Evolutionary conservation across 352 stramenopile species (phyloP).

Genomic region (Phytopythium cucurbitacearum): DNA sequence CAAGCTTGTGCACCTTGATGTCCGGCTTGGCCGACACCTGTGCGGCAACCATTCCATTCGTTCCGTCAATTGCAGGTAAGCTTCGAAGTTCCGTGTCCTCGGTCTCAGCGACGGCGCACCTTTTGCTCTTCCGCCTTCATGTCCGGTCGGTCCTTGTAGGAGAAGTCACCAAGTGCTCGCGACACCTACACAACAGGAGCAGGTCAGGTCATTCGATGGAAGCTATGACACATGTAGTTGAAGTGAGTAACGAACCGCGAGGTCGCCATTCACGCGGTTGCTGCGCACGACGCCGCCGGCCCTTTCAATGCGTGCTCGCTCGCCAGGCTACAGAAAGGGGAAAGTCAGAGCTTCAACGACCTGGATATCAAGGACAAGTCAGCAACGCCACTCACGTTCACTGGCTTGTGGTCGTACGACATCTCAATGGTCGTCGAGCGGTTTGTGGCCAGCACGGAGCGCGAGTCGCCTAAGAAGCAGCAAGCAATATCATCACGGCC

Average conservation of each 20-base stretch:
- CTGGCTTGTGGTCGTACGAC: slow-evolving; percentile 91
- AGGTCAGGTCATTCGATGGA: slow-evolving; percentile 9
- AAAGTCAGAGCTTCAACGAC: neutral
- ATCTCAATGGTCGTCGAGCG: slow-evolving; percentile 53
- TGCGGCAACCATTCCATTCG: too few species aligned
- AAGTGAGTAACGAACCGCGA: slow-evolving; percentile 46
- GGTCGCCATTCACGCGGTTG: slow-evolving; percentile 81
- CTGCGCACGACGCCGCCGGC: slow-evolving; percentile 65
- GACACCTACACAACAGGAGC: slow-evolving; percentile 47
- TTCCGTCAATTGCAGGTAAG: too few species aligned
- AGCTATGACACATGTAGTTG: neutral
- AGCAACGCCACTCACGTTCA: slow-evolving; percentile 50
- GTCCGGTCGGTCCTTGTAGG: slow-evolving; percentile 67
- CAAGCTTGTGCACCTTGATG: slow-evolving; percentile 71
- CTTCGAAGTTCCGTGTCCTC: neutral
- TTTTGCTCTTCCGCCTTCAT: slow-evolving; percentile 68
- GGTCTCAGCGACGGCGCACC: slow-evolving; percentile 5
- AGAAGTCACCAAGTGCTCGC: slow-evolving; percentile 72
- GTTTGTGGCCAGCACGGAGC: slow-evolving; percentile 61
- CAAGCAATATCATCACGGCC: too few species aligned
- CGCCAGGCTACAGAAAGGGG: slow-evolving; percentile 31
- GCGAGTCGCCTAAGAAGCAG: slow-evolving; percentile 51
- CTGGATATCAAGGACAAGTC: slow-evolving; percentile 16
- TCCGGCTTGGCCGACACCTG: slow-evolving; percentile 84
- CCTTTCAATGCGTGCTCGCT: slow-evolving; percentile 65